Evolutionary conservation across 1,139 yeast genomes (phyloP).

Genomic region (Candida tropicalis): DNA sequence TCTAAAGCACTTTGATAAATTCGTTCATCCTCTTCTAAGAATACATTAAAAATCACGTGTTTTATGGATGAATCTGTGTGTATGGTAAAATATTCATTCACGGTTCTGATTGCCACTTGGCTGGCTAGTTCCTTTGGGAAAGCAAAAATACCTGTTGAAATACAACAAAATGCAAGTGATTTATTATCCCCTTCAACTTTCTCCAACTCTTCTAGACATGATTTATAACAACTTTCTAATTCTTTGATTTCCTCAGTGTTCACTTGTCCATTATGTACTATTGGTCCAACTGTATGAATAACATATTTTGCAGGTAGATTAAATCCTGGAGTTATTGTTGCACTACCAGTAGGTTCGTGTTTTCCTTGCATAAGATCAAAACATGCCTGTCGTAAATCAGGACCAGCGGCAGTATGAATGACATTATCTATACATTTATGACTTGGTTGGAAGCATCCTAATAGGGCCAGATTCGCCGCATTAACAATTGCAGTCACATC

Average conservation of each 20-base stretch:
- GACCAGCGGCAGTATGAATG: slow-evolving; percentile 13
- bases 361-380: slow-evolving; percentile 9
- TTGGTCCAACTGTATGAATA: slow-evolving; percentile 13
- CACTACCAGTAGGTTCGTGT: slow-evolving; percentile 8
- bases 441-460: slow-evolving; percentile 14
- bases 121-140: slow-evolving; percentile 11
- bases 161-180: slow-evolving; percentile 14
- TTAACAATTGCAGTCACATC: slow-evolving; percentile 13
- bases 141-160: slow-evolving; percentile 14
- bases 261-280: slow-evolving; percentile 1
- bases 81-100: slow-evolving; percentile 3
- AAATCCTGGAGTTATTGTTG: slow-evolving; percentile 11
- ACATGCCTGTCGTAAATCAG: slow-evolving; percentile 12
- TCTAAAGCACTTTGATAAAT: slow-evolving; percentile 3
- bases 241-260: background rate
- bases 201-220: slow-evolving; percentile 10
- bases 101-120: slow-evolving; percentile 9
- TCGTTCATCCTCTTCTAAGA: slow-evolving; percentile 9
- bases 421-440: slow-evolving; percentile 15
- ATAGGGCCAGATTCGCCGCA: slow-evolving; percentile 12
- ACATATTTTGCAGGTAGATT: slow-evolving; percentile 12
- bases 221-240: slow-evolving; percentile 9
- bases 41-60: slow-evolving; percentile 12
- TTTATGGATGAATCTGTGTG: slow-evolving; percentile 8
- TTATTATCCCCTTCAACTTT: background rate